phyloP scores from a whole-genome alignment of 768 basidiomycete genomes.

The Boletus pseudo-olivaceus region DNA sequence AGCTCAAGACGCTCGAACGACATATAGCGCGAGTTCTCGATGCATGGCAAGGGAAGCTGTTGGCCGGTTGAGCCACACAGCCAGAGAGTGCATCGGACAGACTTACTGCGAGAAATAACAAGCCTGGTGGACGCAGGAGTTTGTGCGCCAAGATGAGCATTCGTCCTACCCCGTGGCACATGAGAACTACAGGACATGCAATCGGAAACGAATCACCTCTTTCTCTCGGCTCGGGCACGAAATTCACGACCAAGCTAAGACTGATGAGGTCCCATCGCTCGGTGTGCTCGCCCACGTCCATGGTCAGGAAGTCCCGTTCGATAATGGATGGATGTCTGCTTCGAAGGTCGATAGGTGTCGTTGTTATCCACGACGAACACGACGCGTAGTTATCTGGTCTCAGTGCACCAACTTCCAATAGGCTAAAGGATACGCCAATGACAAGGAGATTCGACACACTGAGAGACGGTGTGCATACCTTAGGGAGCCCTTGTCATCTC shows the following conservation, averaged over 20 bases:
- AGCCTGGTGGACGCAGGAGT: constrained; percentile 52
- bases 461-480: constrained; percentile 30
- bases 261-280: constrained; percentile 76
- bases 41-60: constrained; percentile 82
- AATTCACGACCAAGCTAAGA: constrained; percentile 87
- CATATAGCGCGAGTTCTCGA: constrained; percentile 82
- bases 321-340: constrained; percentile 77
- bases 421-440: constrained; percentile 36
- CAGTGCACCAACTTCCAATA: constrained; percentile 88
- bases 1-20: constrained; percentile 52
- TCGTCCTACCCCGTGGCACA: constrained; percentile 42
- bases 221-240: constrained; percentile 69
- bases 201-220: constrained; percentile 50
- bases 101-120: constrained; percentile 71
- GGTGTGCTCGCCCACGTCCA: constrained; percentile 49
- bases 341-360: constrained; percentile 76
- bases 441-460: background rate
- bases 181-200: background rate
- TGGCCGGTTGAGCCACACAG: constrained; percentile 7
- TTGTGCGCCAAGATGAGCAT: constrained; percentile 65
- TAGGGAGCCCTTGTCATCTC: constrained; percentile 24
- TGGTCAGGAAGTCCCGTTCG: constrained; percentile 82
- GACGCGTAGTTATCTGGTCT: constrained; percentile 75
- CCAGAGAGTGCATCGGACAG: background rate
- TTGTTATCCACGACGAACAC: constrained; percentile 68